phyloP scores from a whole-genome alignment of 805 yeast genomes.

The Teunomyces aglyptinius region DNA sequence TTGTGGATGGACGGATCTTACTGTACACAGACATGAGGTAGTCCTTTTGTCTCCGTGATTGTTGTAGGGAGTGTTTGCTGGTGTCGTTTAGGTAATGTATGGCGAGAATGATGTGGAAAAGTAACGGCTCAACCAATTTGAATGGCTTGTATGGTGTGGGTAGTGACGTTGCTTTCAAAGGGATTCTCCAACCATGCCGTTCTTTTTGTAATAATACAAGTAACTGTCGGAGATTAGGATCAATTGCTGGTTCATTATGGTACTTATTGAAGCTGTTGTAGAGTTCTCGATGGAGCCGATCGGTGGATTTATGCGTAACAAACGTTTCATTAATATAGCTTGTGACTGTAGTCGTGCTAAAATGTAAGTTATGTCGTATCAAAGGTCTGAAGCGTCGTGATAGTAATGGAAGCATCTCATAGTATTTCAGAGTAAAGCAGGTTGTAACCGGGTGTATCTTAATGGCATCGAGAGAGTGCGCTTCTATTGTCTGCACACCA shows the following conservation, averaged over 20 bases:
- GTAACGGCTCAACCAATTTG: conserved; percentile 3
- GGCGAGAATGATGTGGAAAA: conserved; percentile 6
- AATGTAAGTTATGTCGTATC: not conserved
- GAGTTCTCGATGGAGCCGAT: conserved; percentile 12
- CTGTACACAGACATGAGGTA: not conserved
- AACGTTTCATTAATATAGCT: not conserved
- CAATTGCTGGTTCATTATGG: conserved; percentile 7
- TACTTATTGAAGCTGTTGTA: conserved; percentile 16
- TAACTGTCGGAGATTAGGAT: conserved; percentile 14
- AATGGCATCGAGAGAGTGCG: conserved; percentile 2
- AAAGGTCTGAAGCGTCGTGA: not conserved
- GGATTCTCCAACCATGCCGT: not conserved
- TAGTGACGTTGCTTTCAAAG: conserved; percentile 5
- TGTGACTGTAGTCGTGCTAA: not conserved
- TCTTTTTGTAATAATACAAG: conserved; percentile 8
- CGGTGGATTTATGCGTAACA: conserved; percentile 7
- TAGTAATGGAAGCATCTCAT: not conserved
- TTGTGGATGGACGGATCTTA: not conserved
- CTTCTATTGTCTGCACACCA: not conserved
- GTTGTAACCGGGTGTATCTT: not conserved
- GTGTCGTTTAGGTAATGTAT: conserved; percentile 1
- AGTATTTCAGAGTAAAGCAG: not conserved
- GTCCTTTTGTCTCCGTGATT: conserved; percentile 1
- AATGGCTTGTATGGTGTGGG: conserved; percentile 11
- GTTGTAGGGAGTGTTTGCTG: not conserved